Conservation (phyloP, 306 rosid genomes). For the Trifolium fragiferum region DNA sequence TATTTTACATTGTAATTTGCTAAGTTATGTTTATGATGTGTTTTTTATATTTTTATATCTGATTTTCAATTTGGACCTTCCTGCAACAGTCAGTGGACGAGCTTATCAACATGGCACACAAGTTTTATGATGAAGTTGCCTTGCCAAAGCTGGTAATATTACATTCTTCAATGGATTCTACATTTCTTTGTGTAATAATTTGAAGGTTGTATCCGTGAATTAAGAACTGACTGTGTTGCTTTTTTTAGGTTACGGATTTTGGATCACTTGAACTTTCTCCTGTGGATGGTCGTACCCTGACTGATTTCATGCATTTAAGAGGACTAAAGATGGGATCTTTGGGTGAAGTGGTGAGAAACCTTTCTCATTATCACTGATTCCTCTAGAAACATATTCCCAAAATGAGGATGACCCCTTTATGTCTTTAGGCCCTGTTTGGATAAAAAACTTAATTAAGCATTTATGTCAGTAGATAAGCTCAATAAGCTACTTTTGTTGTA, state of each 20-base stretch:
- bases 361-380: slow-evolving; percentile 22
- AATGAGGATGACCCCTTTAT: background rate
- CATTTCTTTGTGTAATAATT: slow-evolving; percentile 19
- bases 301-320: slow-evolving; percentile 98
- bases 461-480: background rate
- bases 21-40: background rate
- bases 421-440: background rate
- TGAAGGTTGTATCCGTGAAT: slow-evolving; percentile 29
- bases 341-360: slow-evolving; percentile 86
- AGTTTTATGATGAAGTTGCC: slow-evolving; percentile 86
- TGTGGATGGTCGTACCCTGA: slow-evolving; percentile 94
- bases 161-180: slow-evolving; percentile 15
- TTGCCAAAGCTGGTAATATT: slow-evolving; percentile 90
- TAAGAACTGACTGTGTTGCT: slow-evolving; percentile 41
- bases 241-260: slow-evolving; percentile 80
- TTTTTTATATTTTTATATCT: slow-evolving; percentile 31
- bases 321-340: slow-evolving; percentile 83
- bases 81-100: slow-evolving; percentile 75
- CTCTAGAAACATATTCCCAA: background rate
- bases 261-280: slow-evolving; percentile 99
- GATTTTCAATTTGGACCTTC: slow-evolving; percentile 43
- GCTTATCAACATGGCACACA: slow-evolving; percentile 71
- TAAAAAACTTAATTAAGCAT: background rate
- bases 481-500: background rate
- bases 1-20: background rate